A percentile compares a stretch with the other conserved stretches of the same genome.
phyloP scores from a whole-genome alignment of 2,329 filamentous ascomycete species.

The Trichoderma pleuroti region DNA sequence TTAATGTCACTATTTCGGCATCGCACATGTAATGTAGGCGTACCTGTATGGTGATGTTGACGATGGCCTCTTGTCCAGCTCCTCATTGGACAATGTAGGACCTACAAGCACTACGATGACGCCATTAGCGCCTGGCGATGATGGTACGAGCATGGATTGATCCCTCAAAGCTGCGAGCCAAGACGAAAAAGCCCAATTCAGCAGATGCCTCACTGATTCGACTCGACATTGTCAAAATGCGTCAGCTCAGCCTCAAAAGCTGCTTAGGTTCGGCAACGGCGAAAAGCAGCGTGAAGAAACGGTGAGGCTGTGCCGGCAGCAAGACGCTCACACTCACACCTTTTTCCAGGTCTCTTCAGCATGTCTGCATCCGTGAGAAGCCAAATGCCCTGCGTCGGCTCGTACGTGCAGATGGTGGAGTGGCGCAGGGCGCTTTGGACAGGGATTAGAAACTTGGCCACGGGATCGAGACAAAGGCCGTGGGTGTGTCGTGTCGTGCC shows the following conservation, averaged over 20 bases:
- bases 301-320: background rate
- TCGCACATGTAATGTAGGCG: background rate
- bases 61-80: background rate
- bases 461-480: background rate
- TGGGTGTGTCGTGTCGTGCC: background rate
- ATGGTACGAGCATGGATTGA: background rate
- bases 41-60: background rate
- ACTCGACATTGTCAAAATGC: background rate
- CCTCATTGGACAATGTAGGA: background rate
- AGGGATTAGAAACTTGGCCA: slow-evolving; percentile 16
- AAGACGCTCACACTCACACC: background rate
- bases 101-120: background rate
- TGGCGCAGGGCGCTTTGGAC: slow-evolving; percentile 11
- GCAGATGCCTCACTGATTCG: background rate
- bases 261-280: background rate
- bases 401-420: slow-evolving; percentile 11
- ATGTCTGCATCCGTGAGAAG: too few relatives aligned
- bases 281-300: background rate
- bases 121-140: slow-evolving; percentile 9
- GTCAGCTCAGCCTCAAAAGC: background rate
- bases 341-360: background rate
- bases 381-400: slow-evolving; percentile 4
- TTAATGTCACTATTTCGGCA: background rate
- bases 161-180: background rate
- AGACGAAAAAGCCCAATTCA: background rate